Conservation (phyloP, 495 filamentous ascomycete species). For the Xylaria castorea region DNA sequence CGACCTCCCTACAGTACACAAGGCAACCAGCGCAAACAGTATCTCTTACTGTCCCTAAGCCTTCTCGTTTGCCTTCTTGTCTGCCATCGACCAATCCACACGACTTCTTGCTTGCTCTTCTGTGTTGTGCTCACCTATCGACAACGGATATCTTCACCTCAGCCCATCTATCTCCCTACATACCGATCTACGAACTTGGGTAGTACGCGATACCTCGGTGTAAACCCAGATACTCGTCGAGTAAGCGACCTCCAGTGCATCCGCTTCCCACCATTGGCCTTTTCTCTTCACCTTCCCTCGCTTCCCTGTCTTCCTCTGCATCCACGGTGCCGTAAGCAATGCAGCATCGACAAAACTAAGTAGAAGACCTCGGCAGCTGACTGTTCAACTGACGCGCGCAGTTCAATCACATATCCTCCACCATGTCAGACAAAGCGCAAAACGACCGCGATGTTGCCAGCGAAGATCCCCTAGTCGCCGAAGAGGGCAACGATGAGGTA, state of each 20-base stretch:
- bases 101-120: neutral
- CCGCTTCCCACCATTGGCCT: neutral
- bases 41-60: neutral
- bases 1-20: neutral
- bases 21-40: constrained; percentile 1
- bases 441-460: constrained; percentile 38
- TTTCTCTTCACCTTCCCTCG: neutral
- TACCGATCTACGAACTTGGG: neutral
- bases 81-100: neutral
- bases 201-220: neutral
- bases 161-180: neutral
- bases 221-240: neutral
- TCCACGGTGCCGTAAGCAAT: neutral
- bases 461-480: constrained; percentile 45
- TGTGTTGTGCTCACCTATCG: neutral
- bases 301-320: neutral
- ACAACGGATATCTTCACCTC: neutral
- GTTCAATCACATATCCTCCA: neutral
- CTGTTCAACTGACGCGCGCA: constrained; percentile 13
- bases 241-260: constrained; percentile 1
- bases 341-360: neutral
- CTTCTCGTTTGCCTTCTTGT: neutral
- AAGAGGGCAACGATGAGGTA: constrained; percentile 56
- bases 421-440: constrained; percentile 40
- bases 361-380: constrained; percentile 4